Evolutionary conservation across 2,329 filamentous ascomycete genomes (phyloP).

Genomic region (Alternaria viburni): DNA sequence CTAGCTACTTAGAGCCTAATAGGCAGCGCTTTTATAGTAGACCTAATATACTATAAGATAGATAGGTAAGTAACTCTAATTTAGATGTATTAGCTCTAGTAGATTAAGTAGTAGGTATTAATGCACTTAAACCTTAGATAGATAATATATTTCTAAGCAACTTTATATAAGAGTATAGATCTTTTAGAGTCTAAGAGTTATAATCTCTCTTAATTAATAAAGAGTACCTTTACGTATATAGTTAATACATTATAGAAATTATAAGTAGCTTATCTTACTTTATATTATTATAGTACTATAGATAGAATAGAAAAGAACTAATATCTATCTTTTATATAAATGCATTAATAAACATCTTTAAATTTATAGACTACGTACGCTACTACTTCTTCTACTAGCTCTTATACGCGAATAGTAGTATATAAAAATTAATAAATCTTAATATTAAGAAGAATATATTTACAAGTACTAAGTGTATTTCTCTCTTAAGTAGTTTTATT

Average conservation of each 20-base stretch:
- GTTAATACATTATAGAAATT: no score
- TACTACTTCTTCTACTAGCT: neutral
- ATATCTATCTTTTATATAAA: neutral
- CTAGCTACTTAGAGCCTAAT: neutral
- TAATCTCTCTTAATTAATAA: no score
- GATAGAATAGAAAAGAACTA: neutral
- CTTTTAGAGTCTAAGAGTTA: no score
- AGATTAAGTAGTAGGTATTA: neutral
- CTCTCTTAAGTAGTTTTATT: neutral
- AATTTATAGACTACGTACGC: neutral
- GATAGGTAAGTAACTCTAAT: neutral
- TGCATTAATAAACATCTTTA: neutral
- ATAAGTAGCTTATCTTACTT: no score
- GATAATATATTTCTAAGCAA: constrained; percentile 1
- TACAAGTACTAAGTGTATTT: neutral
- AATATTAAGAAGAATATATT: neutral
- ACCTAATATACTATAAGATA: neutral
- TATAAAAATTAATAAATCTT: neutral
- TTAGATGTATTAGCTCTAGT: neutral
- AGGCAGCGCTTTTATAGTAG: neutral
- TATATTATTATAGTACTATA: no score
- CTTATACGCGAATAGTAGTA: neutral
- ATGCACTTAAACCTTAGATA: neutral
- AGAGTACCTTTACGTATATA: no score
- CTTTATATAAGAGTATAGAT: neutral